Evolutionary conservation across 805 yeast species (phyloP), one percentile per base, ranked within the genome.

Genomic region (Lipomyces yamanashiensis): DNA sequence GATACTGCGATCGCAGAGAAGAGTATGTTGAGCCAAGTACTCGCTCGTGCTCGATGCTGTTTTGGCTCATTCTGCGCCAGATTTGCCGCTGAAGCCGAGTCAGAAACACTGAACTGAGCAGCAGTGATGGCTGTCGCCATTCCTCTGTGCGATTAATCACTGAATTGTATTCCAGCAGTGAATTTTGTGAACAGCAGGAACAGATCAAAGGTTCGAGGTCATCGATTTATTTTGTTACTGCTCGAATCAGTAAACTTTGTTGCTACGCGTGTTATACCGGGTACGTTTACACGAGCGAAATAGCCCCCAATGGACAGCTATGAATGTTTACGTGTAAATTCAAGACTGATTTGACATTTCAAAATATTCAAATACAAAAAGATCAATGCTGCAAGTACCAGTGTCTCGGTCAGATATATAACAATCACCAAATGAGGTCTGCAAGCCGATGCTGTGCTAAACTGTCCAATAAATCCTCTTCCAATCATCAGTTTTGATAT

Each of bases 111-210:
- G 5, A 28, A 28, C 28, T 28, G 39, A 2, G 39, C 48, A 53
- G 40, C 54, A 36, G 50, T 51, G 15, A 21, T 54, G 49, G 37
- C 55, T 59, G 21, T 50, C 37, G 58, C 63, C 63, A 59, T 59
- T 59, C 67, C 7, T 8, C 47, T n/a, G 21, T 2, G 9, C 17
- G 17, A 6, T n/a, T 43, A 39, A 3, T 39, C n/a, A 13, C n/a
- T 12, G 21, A 43, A 28, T 28, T 28, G 28, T 28, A 28, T 28
- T 28, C 28, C 28, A 28, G 28, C 28, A 28, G 28, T 28, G n/a
- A 28, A 28, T 28, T 3, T 3, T 28, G 28, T 28, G 28, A 28
- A 5, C 28, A 28, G 28, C 28, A 28, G 28, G 28, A 28, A 28
- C 28, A 28, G 28, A 28, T 28, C 28, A 28, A 28, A 2, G 28